These are phyloP conservation scores for Fusarium metavorans DNA, from an alignment of 2,329 filamentous ascomycete species.

Conservation along the genomic window DNA sequence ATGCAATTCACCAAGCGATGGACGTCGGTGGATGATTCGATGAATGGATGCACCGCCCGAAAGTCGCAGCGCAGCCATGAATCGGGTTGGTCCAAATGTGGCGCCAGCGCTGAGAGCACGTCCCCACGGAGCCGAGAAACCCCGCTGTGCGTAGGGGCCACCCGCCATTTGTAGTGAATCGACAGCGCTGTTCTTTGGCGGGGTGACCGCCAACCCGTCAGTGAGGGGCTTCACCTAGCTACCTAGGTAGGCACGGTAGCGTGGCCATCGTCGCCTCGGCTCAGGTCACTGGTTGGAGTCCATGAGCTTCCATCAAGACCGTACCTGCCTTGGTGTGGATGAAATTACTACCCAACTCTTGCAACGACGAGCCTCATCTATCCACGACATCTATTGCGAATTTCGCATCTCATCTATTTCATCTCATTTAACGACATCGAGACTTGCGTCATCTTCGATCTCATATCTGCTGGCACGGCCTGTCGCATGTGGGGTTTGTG, in stretches of 20 bases:
- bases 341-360: constrained; percentile 19
- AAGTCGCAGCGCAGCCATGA: not conserved
- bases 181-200: constrained; percentile 17
- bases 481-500: constrained; percentile 27
- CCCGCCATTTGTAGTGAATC: not conserved
- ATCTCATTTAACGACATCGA: not conserved
- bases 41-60: constrained; percentile 21
- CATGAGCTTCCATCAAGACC: constrained; percentile 15
- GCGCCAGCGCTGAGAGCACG: constrained; percentile 22
- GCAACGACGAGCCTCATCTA: constrained; percentile 5
- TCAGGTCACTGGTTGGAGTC: constrained; percentile 12
- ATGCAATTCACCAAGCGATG: constrained; percentile 32
- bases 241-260: constrained; percentile 16
- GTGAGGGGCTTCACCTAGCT: constrained; percentile 16
- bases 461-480: constrained; percentile 2
- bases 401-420: not conserved
- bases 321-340: constrained; percentile 12
- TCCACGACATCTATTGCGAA: constrained; percentile 2
- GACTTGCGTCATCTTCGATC: not conserved
- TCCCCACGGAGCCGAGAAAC: constrained; percentile 18
- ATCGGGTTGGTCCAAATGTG: constrained; percentile 32
- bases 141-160: constrained; percentile 20
- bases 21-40: constrained; percentile 42
- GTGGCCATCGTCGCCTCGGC: constrained; percentile 35
- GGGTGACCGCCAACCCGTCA: constrained; percentile 20